Conservation (phyloP, 441 rosid genomes). For the Eruca vesicaria region DNA sequence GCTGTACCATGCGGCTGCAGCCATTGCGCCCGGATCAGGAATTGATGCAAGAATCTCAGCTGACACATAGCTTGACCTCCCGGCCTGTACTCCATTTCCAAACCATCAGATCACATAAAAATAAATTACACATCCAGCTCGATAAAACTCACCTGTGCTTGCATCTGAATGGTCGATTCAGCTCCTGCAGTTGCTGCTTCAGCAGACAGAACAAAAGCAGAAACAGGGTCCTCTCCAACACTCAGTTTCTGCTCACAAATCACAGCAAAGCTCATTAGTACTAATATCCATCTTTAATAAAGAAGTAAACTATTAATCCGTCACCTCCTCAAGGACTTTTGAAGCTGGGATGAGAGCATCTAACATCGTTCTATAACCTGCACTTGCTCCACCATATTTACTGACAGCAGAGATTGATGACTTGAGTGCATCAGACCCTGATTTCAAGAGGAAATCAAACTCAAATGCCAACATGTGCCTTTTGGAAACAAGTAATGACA, state of each 20-base stretch:
- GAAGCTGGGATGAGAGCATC: conserved; percentile 95
- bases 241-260: conserved; percentile 55
- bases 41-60: conserved; percentile 55
- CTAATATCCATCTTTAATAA: background rate
- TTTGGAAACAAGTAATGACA: background rate
- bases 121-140: background rate
- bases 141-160: conserved; percentile 64
- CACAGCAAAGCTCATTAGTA: conserved; percentile 10
- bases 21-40: conserved; percentile 97
- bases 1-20: conserved; percentile 88
- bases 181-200: conserved; percentile 91
- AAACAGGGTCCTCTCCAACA: conserved; percentile 61
- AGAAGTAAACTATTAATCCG: background rate
- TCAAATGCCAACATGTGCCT: conserved; percentile 14
- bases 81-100: conserved; percentile 52
- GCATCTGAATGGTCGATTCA: conserved; percentile 81
- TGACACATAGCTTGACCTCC: conserved; percentile 75
- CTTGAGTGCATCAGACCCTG: conserved; percentile 89
- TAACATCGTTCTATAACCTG: conserved; percentile 82
- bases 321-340: conserved; percentile 78
- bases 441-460: conserved; percentile 18
- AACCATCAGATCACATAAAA: conserved; percentile 7
- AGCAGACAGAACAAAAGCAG: conserved; percentile 75
- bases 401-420: conserved; percentile 83
- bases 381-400: conserved; percentile 86